Evolutionary conservation across 805 yeast genomes (phyloP), one percentile per base, ranked within the genome.

Genomic region (Ogataea parapolymorpha): DNA sequence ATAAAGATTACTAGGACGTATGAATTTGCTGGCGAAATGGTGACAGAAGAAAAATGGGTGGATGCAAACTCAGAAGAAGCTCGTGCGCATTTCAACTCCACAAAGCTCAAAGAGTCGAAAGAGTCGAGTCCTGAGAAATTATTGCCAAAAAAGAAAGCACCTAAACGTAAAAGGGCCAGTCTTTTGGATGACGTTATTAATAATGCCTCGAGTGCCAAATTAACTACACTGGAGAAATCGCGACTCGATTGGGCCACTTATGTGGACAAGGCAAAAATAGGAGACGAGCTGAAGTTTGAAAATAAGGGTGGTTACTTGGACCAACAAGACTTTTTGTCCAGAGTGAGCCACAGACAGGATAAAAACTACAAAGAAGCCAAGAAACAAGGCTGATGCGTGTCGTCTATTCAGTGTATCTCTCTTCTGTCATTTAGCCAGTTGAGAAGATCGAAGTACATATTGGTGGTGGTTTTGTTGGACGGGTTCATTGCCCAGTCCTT

Each of bases 221-320:
- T 93, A 46, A 85, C 95, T 17, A 93, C 99, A 0, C 68, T 93
- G 49, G 98, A 93, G 59, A 93, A 93, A 63, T 85, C 95, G 1
- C 71, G 95, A 48, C 70, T 93, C 37, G 99, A 93, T 63, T 93
- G 98, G 95, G 95, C 95, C 1, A 79, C 85, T 34, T 89, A 85
- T 65, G 96, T 93, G 23, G 97, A 91, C 63, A 75, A 84, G 49
- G 80, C 82, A 49, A 89, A 89, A 41, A 81, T 93, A 34, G 72
- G 77, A 38, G 96, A 87, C 50, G 99, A 93, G 48, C 74, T 93
- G 56, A 74, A 72, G 35, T 73, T 77, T 42, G 84, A 82, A 57
- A 90, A 89, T 59, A 90, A 85, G 68, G 93, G 82, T 38, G 99
- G 99, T 7, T 93, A 82, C 63, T 67, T 93, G 55, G 95, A 87